A percentile compares a stretch with the other conserved stretches of the same genome.
Conservation (phyloP, 495 filamentous ascomycete genomes). For the Schizothecium vesticola region DNA sequence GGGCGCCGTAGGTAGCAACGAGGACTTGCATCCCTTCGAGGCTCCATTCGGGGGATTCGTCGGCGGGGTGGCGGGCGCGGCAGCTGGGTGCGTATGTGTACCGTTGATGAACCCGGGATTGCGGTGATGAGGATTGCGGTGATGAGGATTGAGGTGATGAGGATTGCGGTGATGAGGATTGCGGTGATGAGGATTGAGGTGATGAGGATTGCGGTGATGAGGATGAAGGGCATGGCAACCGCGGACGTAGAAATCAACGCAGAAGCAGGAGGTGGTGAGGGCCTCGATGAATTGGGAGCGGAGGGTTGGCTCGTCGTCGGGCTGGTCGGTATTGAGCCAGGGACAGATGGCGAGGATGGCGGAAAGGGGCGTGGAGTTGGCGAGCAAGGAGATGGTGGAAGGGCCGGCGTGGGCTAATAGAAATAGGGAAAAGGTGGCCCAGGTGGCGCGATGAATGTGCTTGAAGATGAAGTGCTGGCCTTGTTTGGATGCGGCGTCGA, state of each 20-base stretch:
- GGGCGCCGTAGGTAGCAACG: constrained; percentile 6
- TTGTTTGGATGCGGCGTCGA: too few species aligned
- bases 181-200: too few species aligned
- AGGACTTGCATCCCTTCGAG: constrained; percentile 8
- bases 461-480: too few species aligned
- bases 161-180: too few species aligned
- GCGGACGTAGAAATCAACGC: not conserved
- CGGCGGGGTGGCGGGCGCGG: not conserved
- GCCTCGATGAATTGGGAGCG: not conserved
- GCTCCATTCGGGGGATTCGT: not conserved
- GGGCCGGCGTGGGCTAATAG: not conserved
- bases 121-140: too few species aligned
- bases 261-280: not conserved
- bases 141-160: too few species aligned
- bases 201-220: too few species aligned
- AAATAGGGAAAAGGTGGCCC: not conserved
- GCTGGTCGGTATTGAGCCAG: not conserved
- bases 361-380: not conserved
- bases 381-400: not conserved
- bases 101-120: not conserved
- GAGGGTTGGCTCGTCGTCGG: not conserved
- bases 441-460: too few species aligned
- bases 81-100: not conserved
- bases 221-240: not conserved
- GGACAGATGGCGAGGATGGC: not conserved